Evolutionary conservation across 1,284 basidiomycete species (phyloP).

Genomic region (Ceraceosorus guamensis): DNA sequence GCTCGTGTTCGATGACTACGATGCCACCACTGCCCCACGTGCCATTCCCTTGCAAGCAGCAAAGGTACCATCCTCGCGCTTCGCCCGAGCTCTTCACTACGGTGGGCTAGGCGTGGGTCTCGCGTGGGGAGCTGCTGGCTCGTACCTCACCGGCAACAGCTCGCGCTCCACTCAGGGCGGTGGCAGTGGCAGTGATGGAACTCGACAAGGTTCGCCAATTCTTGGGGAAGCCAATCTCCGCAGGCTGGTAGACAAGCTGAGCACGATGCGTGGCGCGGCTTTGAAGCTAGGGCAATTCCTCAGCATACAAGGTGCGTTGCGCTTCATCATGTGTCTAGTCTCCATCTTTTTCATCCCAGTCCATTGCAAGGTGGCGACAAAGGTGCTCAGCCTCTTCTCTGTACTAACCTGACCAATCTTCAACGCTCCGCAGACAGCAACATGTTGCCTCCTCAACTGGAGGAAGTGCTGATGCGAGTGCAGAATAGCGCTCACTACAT

Average conservation of each 20-base stretch:
- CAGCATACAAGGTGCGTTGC: slow-evolving; percentile 78
- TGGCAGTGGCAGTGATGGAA: slow-evolving; percentile 3
- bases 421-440: slow-evolving; percentile 50
- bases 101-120: slow-evolving; percentile 44
- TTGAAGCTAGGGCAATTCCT: slow-evolving; percentile 95
- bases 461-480: slow-evolving; percentile 78
- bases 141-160: slow-evolving; percentile 18
- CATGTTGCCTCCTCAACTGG: slow-evolving; percentile 71
- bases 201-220: slow-evolving; percentile 15
- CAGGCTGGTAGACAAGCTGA: slow-evolving; percentile 81
- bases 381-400: background rate
- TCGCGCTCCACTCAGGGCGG: background rate
- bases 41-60: slow-evolving; percentile 33
- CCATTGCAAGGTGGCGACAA: background rate
- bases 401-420: too few relatives aligned
- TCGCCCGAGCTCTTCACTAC: slow-evolving; percentile 45
- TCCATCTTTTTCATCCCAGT: too few relatives aligned
- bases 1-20: slow-evolving; percentile 34
- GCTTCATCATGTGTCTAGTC: too few relatives aligned
- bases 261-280: slow-evolving; percentile 90
- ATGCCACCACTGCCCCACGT: slow-evolving; percentile 32
- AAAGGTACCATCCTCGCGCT: slow-evolving; percentile 44
- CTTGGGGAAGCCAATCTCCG: slow-evolving; percentile 63
- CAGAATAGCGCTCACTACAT: slow-evolving; percentile 97
- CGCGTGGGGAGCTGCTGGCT: slow-evolving; percentile 41